Evolutionary conservation across 2,329 filamentous ascomycete species (phyloP), one percentile per base, ranked within the genome.

Genomic region (Tricladium varicosporioides): DNA sequence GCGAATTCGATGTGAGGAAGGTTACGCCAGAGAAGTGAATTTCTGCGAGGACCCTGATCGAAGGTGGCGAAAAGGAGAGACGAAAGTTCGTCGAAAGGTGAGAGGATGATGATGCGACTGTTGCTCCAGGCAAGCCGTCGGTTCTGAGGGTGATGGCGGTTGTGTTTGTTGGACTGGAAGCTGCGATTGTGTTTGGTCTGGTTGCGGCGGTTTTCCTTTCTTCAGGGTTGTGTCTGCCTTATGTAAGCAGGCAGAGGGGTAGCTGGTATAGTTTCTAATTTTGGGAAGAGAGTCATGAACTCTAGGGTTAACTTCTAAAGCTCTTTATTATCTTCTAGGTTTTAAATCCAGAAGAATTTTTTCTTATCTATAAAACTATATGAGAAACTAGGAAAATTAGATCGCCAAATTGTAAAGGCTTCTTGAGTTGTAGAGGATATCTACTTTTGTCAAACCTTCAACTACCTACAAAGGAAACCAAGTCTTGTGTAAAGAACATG

Each of bases 91-190:
- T 49, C 50, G 8, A 49, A 42, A 51, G 48, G 45, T 31, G 42
- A 33, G 48, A 31, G 16, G 42, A 56, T 54, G 43, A 43, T 40
- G 16, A 54, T 49, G 64, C 60, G 65, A 68, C 61, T 65, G 48
- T 62, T 68, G 66, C 66, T 59, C 66, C 66, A 63, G 66, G 65
- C 66, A 68, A 64, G 42, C 51, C 27, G 61, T 65, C 62, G 58
- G 56, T 48, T 32, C 22, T 44, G 27, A 44, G 54, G 40, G 33
- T 47, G 51, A 42, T 48, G 32, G n/a, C 44, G 31, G 18, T 31
- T 10, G 32, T 46, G n/a, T 50, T 54, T 15, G 31, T 15, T 27
- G 44, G 47, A 27, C 18, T 51, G 33, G 33, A 42, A 43, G 32
- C 22, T 40, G 48, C 19, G 22, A 33, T 22, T 43, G 19, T 44